These are phyloP conservation scores for Thalassiosira ordinaria DNA, from an alignment of 352 stramenopile genomes.

Conservation along the genomic window DNA sequence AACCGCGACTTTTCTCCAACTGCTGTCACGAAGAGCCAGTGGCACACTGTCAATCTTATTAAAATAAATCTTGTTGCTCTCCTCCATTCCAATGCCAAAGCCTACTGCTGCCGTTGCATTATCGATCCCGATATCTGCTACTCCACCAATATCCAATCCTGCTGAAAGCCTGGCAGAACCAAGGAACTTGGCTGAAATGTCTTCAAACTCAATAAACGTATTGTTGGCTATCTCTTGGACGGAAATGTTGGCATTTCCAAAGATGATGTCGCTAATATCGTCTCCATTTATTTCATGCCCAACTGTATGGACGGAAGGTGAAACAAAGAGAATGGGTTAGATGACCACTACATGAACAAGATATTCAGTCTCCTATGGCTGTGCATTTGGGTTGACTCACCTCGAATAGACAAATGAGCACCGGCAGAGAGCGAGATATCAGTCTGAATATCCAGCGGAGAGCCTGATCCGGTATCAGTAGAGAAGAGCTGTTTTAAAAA, in stretches of 20 bases:
- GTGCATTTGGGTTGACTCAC: too few species aligned
- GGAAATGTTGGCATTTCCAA: not conserved
- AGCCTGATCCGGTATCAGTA: too few species aligned
- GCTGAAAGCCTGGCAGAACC: conserved; percentile 12
- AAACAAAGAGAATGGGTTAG: not conserved
- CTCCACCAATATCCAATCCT: conserved; percentile 18
- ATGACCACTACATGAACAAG: too few species aligned
- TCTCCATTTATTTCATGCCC: not conserved
- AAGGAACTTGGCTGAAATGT: conserved; percentile 34
- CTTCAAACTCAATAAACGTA: conserved; percentile 46
- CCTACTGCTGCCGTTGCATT: conserved; percentile 25
- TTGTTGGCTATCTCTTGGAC: conserved; percentile 11
- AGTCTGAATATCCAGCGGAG: conserved; percentile 3
- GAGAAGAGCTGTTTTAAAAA: conserved; percentile 31
- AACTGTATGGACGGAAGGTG: not conserved
- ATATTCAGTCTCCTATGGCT: too few species aligned
- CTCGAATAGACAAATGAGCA: conserved; percentile 25
- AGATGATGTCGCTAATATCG: not conserved
- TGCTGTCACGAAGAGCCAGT: conserved; percentile 20
- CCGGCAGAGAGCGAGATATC: conserved; percentile 33
- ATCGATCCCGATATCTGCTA: conserved; percentile 14
- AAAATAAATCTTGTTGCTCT: conserved; percentile 40
- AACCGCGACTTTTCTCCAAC: conserved; percentile 23
- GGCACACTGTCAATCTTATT: conserved; percentile 10
- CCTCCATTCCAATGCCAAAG: conserved; percentile 36